Base-by-base conservation (phyloP, 225 moss, liverwort and hornwort genomes). In the Lunularia cruciata region DNA sequence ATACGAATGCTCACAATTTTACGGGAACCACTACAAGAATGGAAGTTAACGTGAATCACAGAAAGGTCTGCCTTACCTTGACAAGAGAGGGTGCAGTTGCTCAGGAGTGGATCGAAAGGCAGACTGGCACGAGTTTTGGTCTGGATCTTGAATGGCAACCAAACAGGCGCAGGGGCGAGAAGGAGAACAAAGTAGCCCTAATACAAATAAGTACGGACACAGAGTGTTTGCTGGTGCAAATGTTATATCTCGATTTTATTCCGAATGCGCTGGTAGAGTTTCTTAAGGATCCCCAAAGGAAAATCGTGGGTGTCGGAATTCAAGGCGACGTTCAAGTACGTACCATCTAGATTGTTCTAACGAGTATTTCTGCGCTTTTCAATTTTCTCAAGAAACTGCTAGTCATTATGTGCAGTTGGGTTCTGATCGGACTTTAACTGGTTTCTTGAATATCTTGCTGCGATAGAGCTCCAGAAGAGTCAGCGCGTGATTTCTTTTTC, bases 141-240 rank as follows among this genome's bases (percentile, higher is more conserved):
- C 62, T 95, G 9, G 95, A 92, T 75, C 66, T 87, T 37, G 95
- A 95, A 54, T 92, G 95, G 95, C 79, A 84, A 56, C 96, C 96
- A 5, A 92, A 83, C 52, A 74, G 1, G 9, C 75, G 47, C 16
- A 90, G 81, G 70, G 90, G 89, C 42, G 36, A 71, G 19, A 35
- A 67, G 7, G 82, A 90, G 2, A 87, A 90, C 56, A 96, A 90
- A 82, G 81, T 87, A 4, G 86, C 88, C 25, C 73, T 96, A 33
- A 51, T 96, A 66, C 96, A 96, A 77, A 84, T 96, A 16, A 92
- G 88, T 73, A 81, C 84, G 38, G 86, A 83, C 57, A 79, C 72
- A 19, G 89, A 92, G 62, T 96, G 95, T 65, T 70, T 96, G 8
- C 78, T 96, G 18, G 77, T 96, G 14, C 96, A 96, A 74, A 89